Evolutionary conservation across 139 green algal genomes (phyloP).

Genomic region (Edaphochlamys debaryana): DNA sequence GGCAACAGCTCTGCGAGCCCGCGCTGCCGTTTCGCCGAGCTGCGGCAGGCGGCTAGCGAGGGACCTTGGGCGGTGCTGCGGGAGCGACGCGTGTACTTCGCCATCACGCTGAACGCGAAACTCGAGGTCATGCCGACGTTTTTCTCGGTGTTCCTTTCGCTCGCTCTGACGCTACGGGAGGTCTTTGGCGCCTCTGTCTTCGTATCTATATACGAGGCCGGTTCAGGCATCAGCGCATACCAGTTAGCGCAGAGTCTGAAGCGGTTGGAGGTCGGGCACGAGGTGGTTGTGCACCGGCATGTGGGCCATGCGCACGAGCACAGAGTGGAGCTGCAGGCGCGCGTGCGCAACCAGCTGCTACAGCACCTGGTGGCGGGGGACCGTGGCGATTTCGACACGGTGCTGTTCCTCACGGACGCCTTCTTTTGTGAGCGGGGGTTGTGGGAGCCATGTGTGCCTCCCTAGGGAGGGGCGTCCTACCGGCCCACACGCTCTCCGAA

Average conservation of each 20-base stretch:
- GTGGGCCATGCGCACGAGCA: slow-evolving; percentile 2
- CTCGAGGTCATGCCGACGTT: not conserved
- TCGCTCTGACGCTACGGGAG: not conserved
- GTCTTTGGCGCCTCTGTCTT: slow-evolving; percentile 18
- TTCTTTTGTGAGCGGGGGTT: slow-evolving; percentile 49
- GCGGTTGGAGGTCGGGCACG: not conserved
- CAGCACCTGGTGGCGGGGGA: slow-evolving; percentile 5
- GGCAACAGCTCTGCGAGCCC: too few species aligned
- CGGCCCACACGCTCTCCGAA: too few species aligned
- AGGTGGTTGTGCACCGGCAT: not conserved
- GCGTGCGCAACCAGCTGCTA: slow-evolving; percentile 43
- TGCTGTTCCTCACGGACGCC: slow-evolving; percentile 66
- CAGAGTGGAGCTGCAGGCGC: slow-evolving; percentile 51
- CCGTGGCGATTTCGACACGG: slow-evolving; percentile 4
- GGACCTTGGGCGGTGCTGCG: too few species aligned
- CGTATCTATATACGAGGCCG: slow-evolving; percentile 62
- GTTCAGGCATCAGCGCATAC: slow-evolving; percentile 44
- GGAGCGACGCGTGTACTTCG: too few species aligned
- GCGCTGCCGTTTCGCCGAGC: too few species aligned
- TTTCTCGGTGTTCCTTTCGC: slow-evolving; percentile 37
- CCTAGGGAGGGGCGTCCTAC: too few species aligned
- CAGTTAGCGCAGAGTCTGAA: slow-evolving; percentile 3
- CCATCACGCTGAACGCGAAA: too few species aligned
- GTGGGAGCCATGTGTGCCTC: too few species aligned
- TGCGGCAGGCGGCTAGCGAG: too few species aligned